Evolutionary conservation across 306 rosid genomes (phyloP).

Genomic region (Cicer judaicum): DNA sequence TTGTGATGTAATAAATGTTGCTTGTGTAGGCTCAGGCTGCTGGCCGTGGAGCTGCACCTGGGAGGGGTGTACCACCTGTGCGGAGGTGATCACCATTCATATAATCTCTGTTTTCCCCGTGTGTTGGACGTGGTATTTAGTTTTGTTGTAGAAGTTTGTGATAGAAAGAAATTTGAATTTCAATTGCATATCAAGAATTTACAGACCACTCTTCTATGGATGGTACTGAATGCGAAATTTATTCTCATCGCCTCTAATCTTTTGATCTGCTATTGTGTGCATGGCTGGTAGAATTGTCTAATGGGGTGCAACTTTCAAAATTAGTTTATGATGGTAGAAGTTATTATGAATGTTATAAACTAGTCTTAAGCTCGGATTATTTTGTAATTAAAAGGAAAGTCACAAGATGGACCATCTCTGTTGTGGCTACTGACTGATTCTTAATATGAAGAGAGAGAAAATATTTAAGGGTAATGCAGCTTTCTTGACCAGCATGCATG

Average conservation of each 20-base stretch:
- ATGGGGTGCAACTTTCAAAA: conserved; percentile 13
- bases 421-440: background rate
- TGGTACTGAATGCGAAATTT: conserved; percentile 13
- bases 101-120: conserved; percentile 9
- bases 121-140: conserved; percentile 32
- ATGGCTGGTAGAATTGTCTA: conserved; percentile 4
- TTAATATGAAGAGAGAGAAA: background rate
- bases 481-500: background rate
- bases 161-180: conserved; percentile 40
- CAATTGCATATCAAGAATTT: conserved; percentile 37
- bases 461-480: background rate
- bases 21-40: conserved; percentile 88
- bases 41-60: conserved; percentile 91
- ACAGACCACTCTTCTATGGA: conserved; percentile 25
- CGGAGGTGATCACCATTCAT: conserved; percentile 68
- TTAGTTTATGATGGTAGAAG: background rate
- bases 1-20: conserved; percentile 27
- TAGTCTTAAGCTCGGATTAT: background rate
- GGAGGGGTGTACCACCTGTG: conserved; percentile 88
- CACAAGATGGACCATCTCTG: background rate
- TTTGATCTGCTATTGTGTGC: conserved; percentile 20
- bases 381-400: conserved; percentile 5
- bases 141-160: conserved; percentile 47
- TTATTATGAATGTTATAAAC: background rate
- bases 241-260: conserved; percentile 9